Percentiles rank a stretch among this genome's conserved stretches.
phyloP scores from a whole-genome alignment of 2,329 filamentous ascomycete species.

The Venturia carpophila region DNA sequence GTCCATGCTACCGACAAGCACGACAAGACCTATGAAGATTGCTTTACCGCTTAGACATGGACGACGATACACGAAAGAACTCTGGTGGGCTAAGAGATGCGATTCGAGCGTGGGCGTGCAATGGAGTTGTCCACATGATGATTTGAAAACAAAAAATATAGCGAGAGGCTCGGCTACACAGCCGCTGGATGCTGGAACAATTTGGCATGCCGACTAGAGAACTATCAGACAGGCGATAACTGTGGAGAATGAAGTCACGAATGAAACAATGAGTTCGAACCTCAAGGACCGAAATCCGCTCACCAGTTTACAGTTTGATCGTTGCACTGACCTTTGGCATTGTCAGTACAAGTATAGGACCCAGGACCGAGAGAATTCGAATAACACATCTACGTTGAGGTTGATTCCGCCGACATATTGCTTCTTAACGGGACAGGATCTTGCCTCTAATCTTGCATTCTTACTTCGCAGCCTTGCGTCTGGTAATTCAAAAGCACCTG shows the following conservation, averaged over 20 bases:
- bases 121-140: neutral
- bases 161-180: neutral
- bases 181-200: neutral
- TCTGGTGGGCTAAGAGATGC: neutral
- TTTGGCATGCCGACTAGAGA: neutral
- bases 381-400: too few relatives aligned
- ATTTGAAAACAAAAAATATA: neutral
- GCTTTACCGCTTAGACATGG: constrained; percentile 42
- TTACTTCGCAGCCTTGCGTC: neutral
- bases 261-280: too few relatives aligned
- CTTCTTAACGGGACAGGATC: too few relatives aligned
- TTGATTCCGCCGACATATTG: too few relatives aligned
- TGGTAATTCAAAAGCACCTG: neutral
- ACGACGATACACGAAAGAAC: neutral
- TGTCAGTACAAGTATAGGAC: too few relatives aligned
- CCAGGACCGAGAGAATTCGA: too few relatives aligned
- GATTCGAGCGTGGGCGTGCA: neutral
- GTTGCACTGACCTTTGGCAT: too few relatives aligned
- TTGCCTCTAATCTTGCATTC: neutral
- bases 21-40: constrained; percentile 61
- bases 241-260: neutral
- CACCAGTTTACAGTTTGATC: too few relatives aligned
- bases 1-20: constrained; percentile 72
- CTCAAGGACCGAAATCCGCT: too few relatives aligned
- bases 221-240: too few relatives aligned